Base-by-base conservation (phyloP, 306 rosid genomes). In the Trifolium repens region DNA sequence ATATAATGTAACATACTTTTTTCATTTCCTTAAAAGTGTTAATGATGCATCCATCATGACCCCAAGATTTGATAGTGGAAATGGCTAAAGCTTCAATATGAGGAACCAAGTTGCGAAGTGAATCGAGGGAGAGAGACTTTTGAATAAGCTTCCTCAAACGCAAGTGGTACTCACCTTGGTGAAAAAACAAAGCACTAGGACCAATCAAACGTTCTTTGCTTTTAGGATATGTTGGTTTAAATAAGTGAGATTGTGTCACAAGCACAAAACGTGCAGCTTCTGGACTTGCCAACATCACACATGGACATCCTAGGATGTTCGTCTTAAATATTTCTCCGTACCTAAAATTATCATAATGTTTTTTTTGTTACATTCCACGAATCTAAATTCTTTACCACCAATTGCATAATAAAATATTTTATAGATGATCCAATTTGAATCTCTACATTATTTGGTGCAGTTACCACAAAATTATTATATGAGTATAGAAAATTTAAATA, bases 271-370 rank as follows among this genome's bases (percentile, higher is more conserved):
- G 81, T 7, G 97, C 91, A 0, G 96, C 97, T 77, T 91, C 97
- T 0, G 97, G 98, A 64, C 96, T 91, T 2, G 96, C 87, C 73
- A 94, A 76, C 97, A 91, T 91, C 84, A 94, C 91, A 76, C 97
- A 86, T 2, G 89, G 91, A 46, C 91, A 90, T 5, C 98, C 98
- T 0, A 86, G 84, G 44, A 94, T 88, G 75, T 91, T 89, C 5
- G 91, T 94, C 87, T 94, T 94, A 78, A 94, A 94, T 78, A 94
- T 90, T 64, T 91, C 94, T 0, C 98, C 98, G 1, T 90, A 91
- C 89, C 98, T 94, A 50, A 44, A 59, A 68, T 30, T 12, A 60
- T 22, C 24, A 58, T 40, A 61, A 66, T 75, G 67, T 47, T 63
- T 47, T 17, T 7, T 50, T 65, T 15, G 54, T 78, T 16, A 17